These are phyloP conservation scores for Geranomyces michiganensis DNA, from an alignment of 192 early-diverging fungal genomes.

Conservation along the genomic window DNA sequence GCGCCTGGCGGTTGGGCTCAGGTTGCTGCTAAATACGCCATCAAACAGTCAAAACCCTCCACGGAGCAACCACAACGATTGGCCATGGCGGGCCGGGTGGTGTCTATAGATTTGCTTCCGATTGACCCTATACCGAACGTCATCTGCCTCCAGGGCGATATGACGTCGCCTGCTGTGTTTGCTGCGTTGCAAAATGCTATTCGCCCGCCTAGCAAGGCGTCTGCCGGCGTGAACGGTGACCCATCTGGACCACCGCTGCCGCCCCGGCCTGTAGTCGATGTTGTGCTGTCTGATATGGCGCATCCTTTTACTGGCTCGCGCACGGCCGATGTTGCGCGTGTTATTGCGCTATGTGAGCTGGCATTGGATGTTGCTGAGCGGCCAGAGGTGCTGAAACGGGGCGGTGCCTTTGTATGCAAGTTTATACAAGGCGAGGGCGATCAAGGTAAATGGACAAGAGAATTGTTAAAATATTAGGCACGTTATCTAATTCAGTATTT, in stretches of 20 bases:
- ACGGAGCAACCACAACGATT: not conserved
- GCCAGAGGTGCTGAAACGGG: slow-evolving; percentile 48
- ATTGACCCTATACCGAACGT: slow-evolving; percentile 71
- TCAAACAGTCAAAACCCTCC: not conserved
- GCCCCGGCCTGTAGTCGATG: slow-evolving; percentile 45
- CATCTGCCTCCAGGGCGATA: slow-evolving; percentile 68
- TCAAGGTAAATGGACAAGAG: slow-evolving; percentile 22
- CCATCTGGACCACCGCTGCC: not conserved
- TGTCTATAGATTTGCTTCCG: slow-evolving; percentile 73
- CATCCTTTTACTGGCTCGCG: slow-evolving; percentile 76
- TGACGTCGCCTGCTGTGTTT: slow-evolving; percentile 50
- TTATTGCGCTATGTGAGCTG: slow-evolving; percentile 66
- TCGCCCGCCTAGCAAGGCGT: not conserved
- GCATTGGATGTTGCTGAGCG: slow-evolving; percentile 64
- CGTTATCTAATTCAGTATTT: not conserved
- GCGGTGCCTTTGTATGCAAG: slow-evolving; percentile 73
- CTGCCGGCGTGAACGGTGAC: not conserved
- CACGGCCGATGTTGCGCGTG: slow-evolving; percentile 62
- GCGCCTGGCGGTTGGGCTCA: slow-evolving; percentile 82
- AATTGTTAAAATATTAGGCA: not conserved
- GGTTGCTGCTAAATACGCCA: slow-evolving; percentile 37
- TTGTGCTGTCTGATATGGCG: slow-evolving; percentile 73
- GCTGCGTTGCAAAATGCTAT: not conserved
- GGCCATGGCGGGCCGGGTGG: slow-evolving; percentile 46
- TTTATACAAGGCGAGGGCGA: slow-evolving; percentile 52